A percentile compares a stretch with the other conserved stretches of the same genome.
These are phyloP conservation scores for Mucor indicus DNA, from an alignment of 371 early-diverging fungal genomes.

Conservation along the genomic window DNA sequence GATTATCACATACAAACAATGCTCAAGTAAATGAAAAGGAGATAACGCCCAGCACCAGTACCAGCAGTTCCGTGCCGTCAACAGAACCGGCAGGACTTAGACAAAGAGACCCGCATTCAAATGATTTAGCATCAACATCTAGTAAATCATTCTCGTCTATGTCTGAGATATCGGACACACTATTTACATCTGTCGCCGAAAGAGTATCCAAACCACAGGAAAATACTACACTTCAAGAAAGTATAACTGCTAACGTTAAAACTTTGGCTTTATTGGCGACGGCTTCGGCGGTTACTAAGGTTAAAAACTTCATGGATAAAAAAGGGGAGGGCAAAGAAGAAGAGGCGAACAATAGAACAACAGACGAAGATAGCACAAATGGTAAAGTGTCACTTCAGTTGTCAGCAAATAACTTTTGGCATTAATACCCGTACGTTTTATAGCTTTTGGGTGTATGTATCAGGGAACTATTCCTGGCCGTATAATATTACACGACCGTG, in stretches of 20 bases:
- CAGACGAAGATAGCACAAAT: neutral
- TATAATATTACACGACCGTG: conserved; percentile 12
- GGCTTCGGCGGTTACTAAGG: conserved; percentile 22
- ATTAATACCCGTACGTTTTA: neutral
- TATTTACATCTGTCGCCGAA: neutral
- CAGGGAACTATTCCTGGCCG: conserved; percentile 34
- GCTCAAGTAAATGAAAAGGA: neutral
- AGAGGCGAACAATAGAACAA: conserved; percentile 1
- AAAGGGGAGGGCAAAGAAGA: neutral
- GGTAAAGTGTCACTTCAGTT: neutral
- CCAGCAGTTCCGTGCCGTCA: neutral
- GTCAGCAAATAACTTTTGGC: neutral
- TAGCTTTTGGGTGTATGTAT: conserved; percentile 36
- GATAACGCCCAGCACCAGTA: neutral
- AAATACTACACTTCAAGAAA: conserved; percentile 5
- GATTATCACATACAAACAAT: conserved; percentile 2
- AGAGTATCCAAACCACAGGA: neutral
- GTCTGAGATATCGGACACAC: conserved; percentile 1
- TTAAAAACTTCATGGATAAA: conserved; percentile 21
- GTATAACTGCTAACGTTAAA: conserved; percentile 20
- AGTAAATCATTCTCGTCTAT: conserved; percentile 6
- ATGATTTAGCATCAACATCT: neutral
- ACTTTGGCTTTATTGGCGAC: conserved; percentile 30
- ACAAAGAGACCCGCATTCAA: neutral
- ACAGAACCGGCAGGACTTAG: no score